Percentiles rank a stretch among this genome's conserved stretches.
phyloP scores from a whole-genome alignment of 106 monocot genomes.

The Triglochin maritima region DNA sequence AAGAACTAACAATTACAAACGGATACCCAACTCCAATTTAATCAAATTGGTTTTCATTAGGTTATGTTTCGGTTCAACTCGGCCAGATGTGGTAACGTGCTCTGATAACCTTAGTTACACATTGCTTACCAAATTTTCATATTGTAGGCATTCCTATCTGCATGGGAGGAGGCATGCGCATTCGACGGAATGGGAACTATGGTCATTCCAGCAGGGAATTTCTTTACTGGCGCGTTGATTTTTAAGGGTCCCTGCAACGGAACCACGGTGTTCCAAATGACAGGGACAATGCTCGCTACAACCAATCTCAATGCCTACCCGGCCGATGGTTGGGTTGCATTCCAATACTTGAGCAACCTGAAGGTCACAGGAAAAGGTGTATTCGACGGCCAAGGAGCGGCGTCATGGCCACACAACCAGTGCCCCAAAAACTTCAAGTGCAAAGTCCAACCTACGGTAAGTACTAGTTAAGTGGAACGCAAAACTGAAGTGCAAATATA shows the following conservation, averaged over 20 bases:
- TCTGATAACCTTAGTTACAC: no score
- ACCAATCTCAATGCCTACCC: constrained; percentile 7
- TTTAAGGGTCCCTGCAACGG: constrained; percentile 39
- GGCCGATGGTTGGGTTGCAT: constrained; percentile 27
- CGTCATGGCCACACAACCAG: constrained; percentile 12
- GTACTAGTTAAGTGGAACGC: no score
- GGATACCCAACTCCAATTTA: no score
- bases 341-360: constrained; percentile 22
- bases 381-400: constrained; percentile 37
- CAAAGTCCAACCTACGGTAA: constrained; percentile 1
- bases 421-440: constrained; percentile 4
- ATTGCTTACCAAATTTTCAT: background rate
- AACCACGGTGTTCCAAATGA: background rate
- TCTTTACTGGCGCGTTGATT: constrained; percentile 19
- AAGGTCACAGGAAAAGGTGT: constrained; percentile 28
- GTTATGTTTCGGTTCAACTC: no score
- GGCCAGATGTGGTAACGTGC: no score
- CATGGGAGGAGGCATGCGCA: constrained; percentile 38
- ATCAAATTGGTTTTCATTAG: no score
- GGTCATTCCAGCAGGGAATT: constrained; percentile 30
- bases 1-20: no score
- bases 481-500: no score
- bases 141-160: constrained; percentile 24
- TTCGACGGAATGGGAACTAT: constrained; percentile 8
- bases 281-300: constrained; percentile 23